Evolutionary conservation across 2,329 filamentous ascomycete species (phyloP), one percentile per base, ranked within the genome.

Genomic region (Sordariomycetes sp.): DNA sequence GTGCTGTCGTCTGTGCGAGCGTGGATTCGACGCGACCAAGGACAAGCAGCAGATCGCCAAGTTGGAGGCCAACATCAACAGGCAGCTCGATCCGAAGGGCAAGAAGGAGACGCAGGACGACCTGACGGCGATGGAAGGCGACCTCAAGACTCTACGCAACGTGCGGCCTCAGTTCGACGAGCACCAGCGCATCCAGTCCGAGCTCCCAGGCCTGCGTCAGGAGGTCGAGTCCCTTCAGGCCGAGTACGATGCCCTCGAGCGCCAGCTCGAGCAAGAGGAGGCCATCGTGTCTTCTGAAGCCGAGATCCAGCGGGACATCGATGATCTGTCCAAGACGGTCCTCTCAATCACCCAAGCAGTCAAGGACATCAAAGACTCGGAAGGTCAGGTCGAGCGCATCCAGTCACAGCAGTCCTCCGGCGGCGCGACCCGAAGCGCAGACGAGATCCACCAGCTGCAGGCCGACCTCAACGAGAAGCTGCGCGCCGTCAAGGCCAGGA

Each of bases 361-460:
- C 42, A 72, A 68, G 39, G 86, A 94, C 29, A 82, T 90, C 39
- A 66, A 67, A 30, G 78, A 79, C 24, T 77, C 85, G 5, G 75
- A 84, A 47, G 61, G 62, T 25, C 82, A 94, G 53, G 81, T 95
- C 32, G 68, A 81, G 36, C 77, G 83, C 35, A 72, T 94, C 32
- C 68, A 75, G 38, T 77, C 78, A 8, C 86, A 87, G 45, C 83
- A 95, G 50, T 77, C 82, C 48, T 74, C 79, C 38, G 71, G 78
- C 11, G 67, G 70, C 18, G 56, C 69, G 8, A 72, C 75, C 11
- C 76, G 85, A 41, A 84, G 83, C 20, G 71, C 86, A 6, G 84
- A 94, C 35, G 84, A 92, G 44, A 87, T 96, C 34, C 83, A 92
- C 46, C 79, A 84, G 34, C 75, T 87, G 31, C 75, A 87, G 40